phyloP scores from a whole-genome alignment of 2,329 filamentous ascomycete species.

The Elsinoe necatrix region DNA sequence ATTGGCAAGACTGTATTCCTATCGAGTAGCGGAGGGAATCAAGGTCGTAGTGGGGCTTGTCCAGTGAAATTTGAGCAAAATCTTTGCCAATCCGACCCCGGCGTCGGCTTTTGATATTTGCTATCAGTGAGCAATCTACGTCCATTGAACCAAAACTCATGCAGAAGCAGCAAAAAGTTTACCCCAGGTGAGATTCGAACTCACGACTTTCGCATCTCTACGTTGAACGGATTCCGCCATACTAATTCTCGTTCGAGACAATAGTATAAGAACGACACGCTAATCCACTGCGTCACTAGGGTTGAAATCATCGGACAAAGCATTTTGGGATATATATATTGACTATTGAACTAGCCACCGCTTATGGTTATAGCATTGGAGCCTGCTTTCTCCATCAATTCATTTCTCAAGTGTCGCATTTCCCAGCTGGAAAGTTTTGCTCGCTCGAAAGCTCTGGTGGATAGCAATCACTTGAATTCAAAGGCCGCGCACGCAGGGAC shows the following conservation, averaged over 20 bases:
- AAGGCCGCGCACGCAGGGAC: not conserved
- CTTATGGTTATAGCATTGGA: too few relatives aligned
- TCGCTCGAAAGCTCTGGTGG: too few relatives aligned
- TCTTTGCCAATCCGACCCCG: not conserved
- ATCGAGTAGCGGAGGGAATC: too few relatives aligned
- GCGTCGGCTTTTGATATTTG: not conserved
- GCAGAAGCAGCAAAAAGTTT: constrained; percentile 9
- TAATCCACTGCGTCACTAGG: constrained; percentile 26
- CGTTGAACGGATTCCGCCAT: constrained; percentile 16
- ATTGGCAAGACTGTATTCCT: too few relatives aligned
- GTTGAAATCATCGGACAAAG: not conserved
- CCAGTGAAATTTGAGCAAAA: not conserved
- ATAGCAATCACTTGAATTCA: not conserved
- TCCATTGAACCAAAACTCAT: not conserved
- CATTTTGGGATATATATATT: too few relatives aligned
- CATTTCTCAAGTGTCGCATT: too few relatives aligned
- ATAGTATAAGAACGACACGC: constrained; percentile 27
- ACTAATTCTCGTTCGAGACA: constrained; percentile 19
- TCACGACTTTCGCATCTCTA: constrained; percentile 25
- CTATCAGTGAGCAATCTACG: not conserved
- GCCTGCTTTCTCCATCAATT: too few relatives aligned
- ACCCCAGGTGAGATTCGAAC: constrained; percentile 24
- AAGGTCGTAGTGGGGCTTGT: too few relatives aligned
- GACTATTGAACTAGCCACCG: too few relatives aligned
- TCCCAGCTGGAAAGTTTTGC: too few relatives aligned